These are phyloP conservation scores for Lagenidium giganteum DNA, from an alignment of 352 stramenopile species.

Conservation along the genomic window DNA sequence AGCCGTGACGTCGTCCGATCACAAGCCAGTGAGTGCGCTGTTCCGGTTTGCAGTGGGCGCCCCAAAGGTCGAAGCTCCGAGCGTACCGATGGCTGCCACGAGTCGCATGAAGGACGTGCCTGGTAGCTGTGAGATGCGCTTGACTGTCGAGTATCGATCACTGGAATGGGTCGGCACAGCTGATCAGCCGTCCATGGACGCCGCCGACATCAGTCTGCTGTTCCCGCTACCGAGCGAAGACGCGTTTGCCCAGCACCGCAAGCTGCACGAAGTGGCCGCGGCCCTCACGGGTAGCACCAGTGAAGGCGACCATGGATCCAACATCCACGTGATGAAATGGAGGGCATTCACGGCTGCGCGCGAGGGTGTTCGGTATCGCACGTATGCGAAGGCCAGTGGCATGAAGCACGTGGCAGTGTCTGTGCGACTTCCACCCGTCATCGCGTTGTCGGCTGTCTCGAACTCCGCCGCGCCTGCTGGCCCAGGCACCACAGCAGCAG, in stretches of 20 bases:
- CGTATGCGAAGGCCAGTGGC: slow-evolving; percentile 31
- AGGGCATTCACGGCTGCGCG: slow-evolving; percentile 74
- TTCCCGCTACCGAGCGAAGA: slow-evolving; percentile 82
- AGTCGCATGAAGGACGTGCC: slow-evolving; percentile 60
- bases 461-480: slow-evolving; percentile 10
- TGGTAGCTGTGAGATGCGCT: slow-evolving; percentile 46
- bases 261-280: slow-evolving; percentile 71
- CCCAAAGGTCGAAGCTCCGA: slow-evolving; percentile 3
- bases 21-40: slow-evolving; percentile 73
- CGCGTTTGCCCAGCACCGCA: slow-evolving; percentile 71
- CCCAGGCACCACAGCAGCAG: slow-evolving; percentile 1
- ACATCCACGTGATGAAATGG: slow-evolving; percentile 70
- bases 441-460: slow-evolving; percentile 20
- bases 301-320: slow-evolving; percentile 23
- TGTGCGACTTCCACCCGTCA: slow-evolving; percentile 31
- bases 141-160: slow-evolving; percentile 65
- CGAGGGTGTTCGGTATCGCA: slow-evolving; percentile 56
- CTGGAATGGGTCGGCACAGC: slow-evolving; percentile 54
- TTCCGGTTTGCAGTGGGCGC: slow-evolving; percentile 43
- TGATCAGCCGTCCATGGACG: slow-evolving; percentile 62
- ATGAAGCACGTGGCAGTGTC: slow-evolving; percentile 67
- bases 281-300: slow-evolving; percentile 56
- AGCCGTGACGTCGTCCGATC: slow-evolving; percentile 64
- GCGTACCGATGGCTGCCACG: slow-evolving; percentile 6
- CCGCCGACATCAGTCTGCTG: slow-evolving; percentile 66